Evolutionary conservation across 768 basidiomycete species (phyloP), one percentile per base, ranked within the genome.

Genomic region (Leccinum disarticulatum): DNA sequence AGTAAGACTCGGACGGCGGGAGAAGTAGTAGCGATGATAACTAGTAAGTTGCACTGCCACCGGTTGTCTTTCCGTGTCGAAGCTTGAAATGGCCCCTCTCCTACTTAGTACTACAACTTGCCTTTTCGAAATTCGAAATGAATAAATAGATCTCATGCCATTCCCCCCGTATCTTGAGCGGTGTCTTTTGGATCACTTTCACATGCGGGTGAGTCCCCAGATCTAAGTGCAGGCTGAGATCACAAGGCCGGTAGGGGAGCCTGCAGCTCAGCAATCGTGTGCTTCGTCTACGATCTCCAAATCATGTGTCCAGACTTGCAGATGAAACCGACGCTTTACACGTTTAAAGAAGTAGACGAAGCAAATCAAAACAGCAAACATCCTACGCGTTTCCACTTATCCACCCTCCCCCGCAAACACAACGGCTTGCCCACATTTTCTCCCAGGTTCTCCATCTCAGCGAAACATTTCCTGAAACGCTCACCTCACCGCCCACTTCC

Each of bases 331-430:
- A n/a, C n/a, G 9, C 41, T 41, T 4, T n/a, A n/a, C 17, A n/a
- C 17, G 9, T 10, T 19, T 47, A n/a, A 47, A 33, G 27, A 33
- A 51, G 30, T 51, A 38, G 28, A 31, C 19, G 33, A 25, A 25
- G n/a, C 38, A 54, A 53, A 55, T 47, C 22, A 13, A 28, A 3
- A 57, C 19, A 31, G 15, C 25, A n/a, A 4, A 67, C 6, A 13
- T n/a, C 30, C 54, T 59, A 73, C 15, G 47, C 4, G 19, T 63
- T 63, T 33, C 64, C 68, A 28, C 28, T 66, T 43, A 66, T 62
- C 90, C 90, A 92, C 10, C 72, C 65, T 10, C 90, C 90, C 28
- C 87, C 88, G 73, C 90, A 93, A 19, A 91, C 77, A 70, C 90
- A 93, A 27, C 79, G 79, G 25, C 66, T 70, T 33, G 69, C 70